Conservation (phyloP, 306 rosid species). For the Boehmeria nivea region DNA sequence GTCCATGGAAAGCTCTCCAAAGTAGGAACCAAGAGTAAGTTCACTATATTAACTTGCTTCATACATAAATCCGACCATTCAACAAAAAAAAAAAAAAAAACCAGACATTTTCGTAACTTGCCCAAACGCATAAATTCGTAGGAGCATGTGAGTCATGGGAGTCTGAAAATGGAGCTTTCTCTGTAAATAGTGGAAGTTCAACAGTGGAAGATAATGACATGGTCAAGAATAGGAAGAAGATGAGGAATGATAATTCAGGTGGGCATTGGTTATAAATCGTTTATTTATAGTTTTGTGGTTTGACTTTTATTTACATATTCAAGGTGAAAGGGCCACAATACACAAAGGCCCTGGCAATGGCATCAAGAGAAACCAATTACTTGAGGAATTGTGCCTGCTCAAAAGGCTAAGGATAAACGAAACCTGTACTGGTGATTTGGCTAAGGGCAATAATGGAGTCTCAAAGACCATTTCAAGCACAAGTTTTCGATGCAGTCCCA, state of each 20-base stretch:
- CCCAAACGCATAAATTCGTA: no score
- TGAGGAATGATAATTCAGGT: conserved; percentile 45
- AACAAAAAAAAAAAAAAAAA: no score
- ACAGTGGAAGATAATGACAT: conserved; percentile 28
- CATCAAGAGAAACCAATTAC: conserved; percentile 53
- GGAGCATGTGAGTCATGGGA: conserved; percentile 37
- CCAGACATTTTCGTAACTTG: no score
- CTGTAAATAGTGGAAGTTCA: conserved; percentile 9
- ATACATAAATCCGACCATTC: no score
- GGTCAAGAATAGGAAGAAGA: conserved; percentile 39
- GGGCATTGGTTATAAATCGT: no score
- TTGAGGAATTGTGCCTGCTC: conserved; percentile 41
- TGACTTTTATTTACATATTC: background rate
- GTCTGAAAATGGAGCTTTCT: conserved; percentile 19
- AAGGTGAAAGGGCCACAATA: background rate
- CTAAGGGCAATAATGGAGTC: background rate
- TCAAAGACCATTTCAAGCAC: conserved; percentile 20
- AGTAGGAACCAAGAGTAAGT: conserved; percentile 53
- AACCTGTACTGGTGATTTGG: conserved; percentile 37
- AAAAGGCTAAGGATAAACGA: conserved; percentile 67
- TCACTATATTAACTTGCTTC: no score
- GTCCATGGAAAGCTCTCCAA: conserved; percentile 57
- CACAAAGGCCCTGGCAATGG: no score
- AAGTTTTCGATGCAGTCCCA: conserved; percentile 40
- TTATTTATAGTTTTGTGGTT: background rate